Percentiles rank a stretch among this genome's conserved stretches.
Evolutionary conservation across 2,329 filamentous ascomycete genomes (phyloP).

Genomic region (Corynespora cassiicola): DNA sequence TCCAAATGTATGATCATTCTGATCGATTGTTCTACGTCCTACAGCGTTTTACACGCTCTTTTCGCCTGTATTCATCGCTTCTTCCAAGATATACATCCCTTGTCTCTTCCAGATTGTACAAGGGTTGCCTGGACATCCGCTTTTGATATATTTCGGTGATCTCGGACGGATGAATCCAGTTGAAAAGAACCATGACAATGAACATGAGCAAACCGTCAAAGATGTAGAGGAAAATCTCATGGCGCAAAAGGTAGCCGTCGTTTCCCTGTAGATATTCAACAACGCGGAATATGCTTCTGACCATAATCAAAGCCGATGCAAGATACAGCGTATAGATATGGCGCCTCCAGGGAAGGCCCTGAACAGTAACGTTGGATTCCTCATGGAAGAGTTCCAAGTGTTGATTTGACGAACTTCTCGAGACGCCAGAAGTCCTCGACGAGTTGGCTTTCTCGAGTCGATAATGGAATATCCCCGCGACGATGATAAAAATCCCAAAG

Average conservation of each 20-base stretch:
- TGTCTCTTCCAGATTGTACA: too few species aligned
- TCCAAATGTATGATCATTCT: too few species aligned
- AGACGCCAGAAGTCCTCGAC: too few species aligned
- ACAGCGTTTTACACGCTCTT: too few species aligned
- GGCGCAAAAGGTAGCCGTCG: slow-evolving; percentile 50
- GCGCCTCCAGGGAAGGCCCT: slow-evolving; percentile 31
- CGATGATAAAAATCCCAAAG: slow-evolving; percentile 56
- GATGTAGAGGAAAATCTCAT: slow-evolving; percentile 53
- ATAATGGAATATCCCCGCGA: slow-evolving; percentile 23
- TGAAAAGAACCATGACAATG: slow-evolving; percentile 50
- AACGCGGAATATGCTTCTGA: slow-evolving; percentile 57
- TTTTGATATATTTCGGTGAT: slow-evolving; percentile 22
- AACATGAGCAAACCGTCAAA: slow-evolving; percentile 55
- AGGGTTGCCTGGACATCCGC: slow-evolving; percentile 8
- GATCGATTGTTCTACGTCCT: too few species aligned
- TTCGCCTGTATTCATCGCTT: too few species aligned
- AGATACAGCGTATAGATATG: slow-evolving; percentile 53
- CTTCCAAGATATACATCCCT: too few species aligned
- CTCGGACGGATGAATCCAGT: slow-evolving; percentile 45
- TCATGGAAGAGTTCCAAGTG: too few species aligned
- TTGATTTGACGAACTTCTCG: neutral
- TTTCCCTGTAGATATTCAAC: slow-evolving; percentile 56
- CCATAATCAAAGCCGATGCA: slow-evolving; percentile 54
- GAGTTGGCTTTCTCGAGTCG: slow-evolving; percentile 18
- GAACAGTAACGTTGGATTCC: too few species aligned